Evolutionary conservation across 352 stramenopile genomes (phyloP).

Genomic region (Phytopythium montanum): DNA sequence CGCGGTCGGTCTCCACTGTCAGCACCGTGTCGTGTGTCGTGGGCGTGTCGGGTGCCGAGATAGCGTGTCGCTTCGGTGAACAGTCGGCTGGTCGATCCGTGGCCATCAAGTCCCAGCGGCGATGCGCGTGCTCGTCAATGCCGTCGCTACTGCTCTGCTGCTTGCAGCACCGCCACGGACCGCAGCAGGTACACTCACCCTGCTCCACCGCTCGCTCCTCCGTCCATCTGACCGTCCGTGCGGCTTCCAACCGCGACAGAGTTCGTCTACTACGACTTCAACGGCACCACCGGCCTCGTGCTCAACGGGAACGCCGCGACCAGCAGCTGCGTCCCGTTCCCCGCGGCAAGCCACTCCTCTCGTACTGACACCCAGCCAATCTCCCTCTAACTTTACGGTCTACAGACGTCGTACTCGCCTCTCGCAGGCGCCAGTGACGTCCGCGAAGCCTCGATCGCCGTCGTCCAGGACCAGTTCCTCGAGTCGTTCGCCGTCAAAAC

Average conservation of each 20-base stretch:
- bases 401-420: slow-evolving; percentile 62
- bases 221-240: background rate
- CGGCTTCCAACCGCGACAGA: slow-evolving; percentile 19
- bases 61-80: slow-evolving; percentile 4
- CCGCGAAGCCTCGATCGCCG: slow-evolving; percentile 54
- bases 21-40: background rate
- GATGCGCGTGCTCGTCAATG: background rate
- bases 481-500: slow-evolving; percentile 65
- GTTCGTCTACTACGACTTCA: slow-evolving; percentile 90
- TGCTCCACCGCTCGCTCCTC: background rate
- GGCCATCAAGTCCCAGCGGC: background rate
- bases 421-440: slow-evolving; percentile 35
- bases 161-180: background rate
- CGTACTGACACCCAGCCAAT: background rate
- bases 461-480: slow-evolving; percentile 52
- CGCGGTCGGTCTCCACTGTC: background rate
- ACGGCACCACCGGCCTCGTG: slow-evolving; percentile 67
- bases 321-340: slow-evolving; percentile 56
- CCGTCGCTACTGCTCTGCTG: background rate
- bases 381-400: background rate
- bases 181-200: background rate
- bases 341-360: slow-evolving; percentile 4
- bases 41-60: background rate
- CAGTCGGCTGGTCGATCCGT: background rate
- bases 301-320: slow-evolving; percentile 81